Conservation (phyloP, 805 yeast species). For the Wickerhamomyces kurtzmanii region DNA sequence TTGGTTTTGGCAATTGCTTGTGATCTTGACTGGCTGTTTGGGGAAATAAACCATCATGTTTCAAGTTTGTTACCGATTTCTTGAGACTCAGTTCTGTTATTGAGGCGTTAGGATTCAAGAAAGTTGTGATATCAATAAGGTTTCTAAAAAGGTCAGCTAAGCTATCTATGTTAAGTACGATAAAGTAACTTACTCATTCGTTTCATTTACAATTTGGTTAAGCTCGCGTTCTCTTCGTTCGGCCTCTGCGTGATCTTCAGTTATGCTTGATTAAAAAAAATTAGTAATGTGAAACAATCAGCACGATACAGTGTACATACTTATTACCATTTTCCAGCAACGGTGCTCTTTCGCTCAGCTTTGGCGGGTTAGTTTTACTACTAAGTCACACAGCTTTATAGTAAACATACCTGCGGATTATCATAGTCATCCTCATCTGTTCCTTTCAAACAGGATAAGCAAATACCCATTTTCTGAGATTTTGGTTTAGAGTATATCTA, state of each 20-base stretch:
- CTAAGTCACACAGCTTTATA: slow-evolving; percentile 14
- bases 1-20: not conserved
- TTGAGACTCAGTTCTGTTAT: slow-evolving; percentile 6
- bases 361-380: slow-evolving; percentile 16
- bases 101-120: slow-evolving; percentile 7
- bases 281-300: too few species aligned
- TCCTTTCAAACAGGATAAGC: slow-evolving; percentile 34
- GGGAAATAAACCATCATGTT: not conserved
- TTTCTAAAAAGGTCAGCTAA: slow-evolving; percentile 3
- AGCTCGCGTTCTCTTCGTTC: slow-evolving; percentile 33
- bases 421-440: slow-evolving; percentile 26
- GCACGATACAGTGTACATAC: not conserved
- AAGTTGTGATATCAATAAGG: slow-evolving; percentile 14
- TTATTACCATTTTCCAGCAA: slow-evolving; percentile 16
- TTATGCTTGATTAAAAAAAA: too few species aligned
- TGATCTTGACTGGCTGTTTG: not conserved
- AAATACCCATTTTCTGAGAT: slow-evolving; percentile 29
- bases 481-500: too few species aligned
- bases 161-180: not conserved
- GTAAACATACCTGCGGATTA: slow-evolving; percentile 23
- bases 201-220: slow-evolving; percentile 34
- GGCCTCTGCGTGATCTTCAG: too few species aligned
- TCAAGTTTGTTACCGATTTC: slow-evolving; percentile 6
- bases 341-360: slow-evolving; percentile 28
- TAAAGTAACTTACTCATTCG: slow-evolving; percentile 12